These are phyloP conservation scores for Phalaenopsis aphrodite DNA, from an alignment of 106 monocot genomes.

Conservation along the genomic window DNA sequence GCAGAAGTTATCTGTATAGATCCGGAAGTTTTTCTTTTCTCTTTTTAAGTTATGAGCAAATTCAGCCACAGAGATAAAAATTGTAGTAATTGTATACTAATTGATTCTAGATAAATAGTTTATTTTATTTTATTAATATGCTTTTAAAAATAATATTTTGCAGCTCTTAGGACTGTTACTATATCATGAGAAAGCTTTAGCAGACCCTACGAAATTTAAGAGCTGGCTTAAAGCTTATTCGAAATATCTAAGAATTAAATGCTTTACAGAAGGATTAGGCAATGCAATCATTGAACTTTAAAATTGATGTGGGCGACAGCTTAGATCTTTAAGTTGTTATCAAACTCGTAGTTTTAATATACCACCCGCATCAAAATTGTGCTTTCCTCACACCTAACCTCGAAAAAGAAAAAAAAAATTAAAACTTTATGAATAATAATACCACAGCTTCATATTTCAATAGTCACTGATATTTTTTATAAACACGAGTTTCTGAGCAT, in stretches of 20 bases:
- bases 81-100: background rate
- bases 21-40: background rate
- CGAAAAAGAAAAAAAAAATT: too few relatives aligned
- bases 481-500: too few relatives aligned
- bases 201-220: background rate
- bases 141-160: too few relatives aligned
- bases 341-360: background rate
- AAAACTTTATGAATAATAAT: too few relatives aligned
- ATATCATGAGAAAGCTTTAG: background rate
- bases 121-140: too few relatives aligned
- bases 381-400: too few relatives aligned
- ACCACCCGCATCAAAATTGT: too few relatives aligned
- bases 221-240: background rate
- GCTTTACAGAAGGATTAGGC: background rate
- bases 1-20: background rate
- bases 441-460: too few relatives aligned
- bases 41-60: background rate
- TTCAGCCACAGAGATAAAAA: background rate
- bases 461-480: background rate
- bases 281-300: background rate
- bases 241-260: background rate
- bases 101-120: background rate
- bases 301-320: background rate
- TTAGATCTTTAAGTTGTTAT: too few relatives aligned
- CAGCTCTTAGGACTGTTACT: too few relatives aligned